A percentile compares a stretch with the other conserved stretches of the same genome.
Evolutionary conservation across 345 rosid species (phyloP).

Genomic region (Psidium guajava): DNA sequence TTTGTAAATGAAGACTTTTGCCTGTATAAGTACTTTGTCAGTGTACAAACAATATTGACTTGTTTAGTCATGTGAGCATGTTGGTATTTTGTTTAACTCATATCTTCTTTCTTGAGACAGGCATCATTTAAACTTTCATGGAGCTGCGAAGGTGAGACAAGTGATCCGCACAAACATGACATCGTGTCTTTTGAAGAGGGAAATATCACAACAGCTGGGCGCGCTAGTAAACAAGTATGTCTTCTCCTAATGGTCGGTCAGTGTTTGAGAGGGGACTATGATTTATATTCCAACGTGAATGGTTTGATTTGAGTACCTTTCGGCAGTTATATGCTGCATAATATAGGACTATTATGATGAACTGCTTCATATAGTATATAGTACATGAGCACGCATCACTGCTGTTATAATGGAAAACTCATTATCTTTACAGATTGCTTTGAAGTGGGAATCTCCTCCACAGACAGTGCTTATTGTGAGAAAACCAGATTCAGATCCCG

Average conservation of each 20-base stretch:
- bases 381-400: not conserved
- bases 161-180: constrained; percentile 91
- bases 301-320: not conserved
- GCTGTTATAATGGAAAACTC: constrained; percentile 11
- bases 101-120: constrained; percentile 30
- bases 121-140: constrained; percentile 97
- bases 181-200: constrained; percentile 95
- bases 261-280: not conserved
- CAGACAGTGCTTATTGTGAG: constrained; percentile 83
- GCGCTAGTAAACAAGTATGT: constrained; percentile 87
- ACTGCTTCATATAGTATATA: not conserved
- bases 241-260: not conserved
- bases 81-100: not conserved
- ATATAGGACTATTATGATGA: not conserved
- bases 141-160: constrained; percentile 75
- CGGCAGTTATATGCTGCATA: not conserved
- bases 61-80: not conserved
- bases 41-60: not conserved
- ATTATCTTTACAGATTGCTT: constrained; percentile 63
- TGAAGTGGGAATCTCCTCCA: constrained; percentile 89
- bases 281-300: not conserved
- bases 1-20: not conserved
- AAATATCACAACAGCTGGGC: constrained; percentile 77
- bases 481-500: constrained; percentile 85
- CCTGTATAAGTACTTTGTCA: not conserved